A percentile compares a stretch with the other conserved stretches of the same genome.
Conservation (phyloP, 495 filamentous ascomycete species). For the Bombardia bombarda region DNA sequence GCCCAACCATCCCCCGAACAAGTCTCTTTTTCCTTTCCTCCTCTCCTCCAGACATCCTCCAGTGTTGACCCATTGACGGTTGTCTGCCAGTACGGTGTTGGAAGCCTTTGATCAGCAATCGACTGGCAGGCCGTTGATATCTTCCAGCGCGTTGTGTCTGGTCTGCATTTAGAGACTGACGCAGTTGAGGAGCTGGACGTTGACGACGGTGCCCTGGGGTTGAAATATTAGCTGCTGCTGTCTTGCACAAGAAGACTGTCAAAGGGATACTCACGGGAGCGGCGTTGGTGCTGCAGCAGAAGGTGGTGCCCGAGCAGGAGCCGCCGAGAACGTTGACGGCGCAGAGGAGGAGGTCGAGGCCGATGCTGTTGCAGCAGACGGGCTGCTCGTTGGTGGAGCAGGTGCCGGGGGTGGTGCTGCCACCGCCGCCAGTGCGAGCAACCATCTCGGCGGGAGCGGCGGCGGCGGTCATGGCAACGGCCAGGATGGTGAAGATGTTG, state of each 20-base stretch:
- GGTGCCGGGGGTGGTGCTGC: no score
- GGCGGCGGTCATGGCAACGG: conserved; percentile 15
- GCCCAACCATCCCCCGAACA: no score
- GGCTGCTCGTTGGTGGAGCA: conserved; percentile 2
- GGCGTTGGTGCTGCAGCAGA: conserved; percentile 7
- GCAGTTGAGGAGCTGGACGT: conserved; percentile 8
- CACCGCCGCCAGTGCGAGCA: conserved; percentile 4
- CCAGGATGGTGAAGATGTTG: conserved; percentile 14
- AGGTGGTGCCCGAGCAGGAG: conserved; percentile 1
- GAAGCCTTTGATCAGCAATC: no score
- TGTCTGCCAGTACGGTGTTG: no score
- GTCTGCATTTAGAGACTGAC: conserved; percentile 1
- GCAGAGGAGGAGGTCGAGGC: neutral
- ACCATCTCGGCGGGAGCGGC: conserved; percentile 4
- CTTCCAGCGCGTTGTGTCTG: no score
- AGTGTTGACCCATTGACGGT: no score
- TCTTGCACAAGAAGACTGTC: neutral
- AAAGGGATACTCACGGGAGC: conserved; percentile 1
- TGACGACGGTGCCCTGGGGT: conserved; percentile 1
- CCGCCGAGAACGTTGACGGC: neutral
- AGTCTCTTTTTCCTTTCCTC: no score
- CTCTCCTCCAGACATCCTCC: no score
- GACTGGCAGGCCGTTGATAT: no score
- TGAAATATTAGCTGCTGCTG: neutral
- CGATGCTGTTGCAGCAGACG: conserved; percentile 8